Conservation (phyloP, 2,329 filamentous ascomycete genomes). For the Amauroascus verrucosus region DNA sequence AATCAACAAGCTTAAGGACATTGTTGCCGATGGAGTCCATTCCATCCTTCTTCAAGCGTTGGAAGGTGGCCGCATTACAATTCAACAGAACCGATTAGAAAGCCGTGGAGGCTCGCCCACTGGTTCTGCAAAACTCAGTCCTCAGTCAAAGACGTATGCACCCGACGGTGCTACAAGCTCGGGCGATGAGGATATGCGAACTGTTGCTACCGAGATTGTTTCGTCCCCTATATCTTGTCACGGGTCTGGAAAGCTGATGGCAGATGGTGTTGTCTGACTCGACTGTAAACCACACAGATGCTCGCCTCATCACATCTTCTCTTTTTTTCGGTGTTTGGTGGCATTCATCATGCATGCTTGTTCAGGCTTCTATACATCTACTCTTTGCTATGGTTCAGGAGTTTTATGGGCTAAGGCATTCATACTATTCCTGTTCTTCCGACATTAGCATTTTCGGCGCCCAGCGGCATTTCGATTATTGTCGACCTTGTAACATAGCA, state of each 20-base stretch:
- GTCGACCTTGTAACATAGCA: not conserved
- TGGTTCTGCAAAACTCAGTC: constrained; percentile 23
- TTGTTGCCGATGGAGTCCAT: constrained; percentile 29
- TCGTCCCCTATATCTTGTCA: constrained; percentile 9
- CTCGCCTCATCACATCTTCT: no score
- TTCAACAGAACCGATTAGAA: constrained; percentile 29
- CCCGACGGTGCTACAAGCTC: not conserved
- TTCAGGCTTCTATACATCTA: not conserved
- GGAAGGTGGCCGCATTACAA: constrained; percentile 28
- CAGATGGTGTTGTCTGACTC: no score
- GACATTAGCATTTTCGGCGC: not conserved
- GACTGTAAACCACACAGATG: no score
- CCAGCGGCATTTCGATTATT: not conserved
- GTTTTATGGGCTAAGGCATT: not conserved
- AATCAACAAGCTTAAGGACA: constrained; percentile 30
- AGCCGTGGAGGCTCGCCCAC: constrained; percentile 26
- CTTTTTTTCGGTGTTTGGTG: constrained; percentile 5
- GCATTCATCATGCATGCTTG: constrained; percentile 7
- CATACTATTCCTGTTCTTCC: not conserved
- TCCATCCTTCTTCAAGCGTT: constrained; percentile 28
- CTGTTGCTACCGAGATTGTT: constrained; percentile 17
- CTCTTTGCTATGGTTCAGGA: not conserved
- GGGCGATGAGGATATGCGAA: constrained; percentile 11
- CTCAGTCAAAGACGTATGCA: constrained; percentile 9
- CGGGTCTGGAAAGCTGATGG: not conserved